Percentiles rank a stretch among this genome's conserved stretches.
phyloP scores from a whole-genome alignment of 1,284 basidiomycete species.

The Malassezia equina region DNA sequence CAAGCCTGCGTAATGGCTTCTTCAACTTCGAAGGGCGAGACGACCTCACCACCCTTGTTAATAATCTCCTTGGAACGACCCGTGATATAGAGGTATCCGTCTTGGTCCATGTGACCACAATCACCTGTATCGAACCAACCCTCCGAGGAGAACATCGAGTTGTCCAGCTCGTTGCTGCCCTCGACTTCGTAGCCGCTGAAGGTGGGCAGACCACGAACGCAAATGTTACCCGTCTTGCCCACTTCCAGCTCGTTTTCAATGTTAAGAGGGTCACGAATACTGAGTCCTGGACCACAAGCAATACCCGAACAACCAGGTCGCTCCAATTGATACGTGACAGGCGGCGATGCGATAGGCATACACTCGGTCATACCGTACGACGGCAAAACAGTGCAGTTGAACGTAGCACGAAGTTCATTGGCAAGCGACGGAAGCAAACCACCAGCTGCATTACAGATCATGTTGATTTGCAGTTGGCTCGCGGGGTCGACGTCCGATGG shows the following conservation, averaged over 20 bases:
- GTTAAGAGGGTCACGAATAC: conserved; percentile 45
- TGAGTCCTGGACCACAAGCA: conserved; percentile 45
- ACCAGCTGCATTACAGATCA: conserved; percentile 48
- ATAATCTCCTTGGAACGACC: conserved; percentile 48
- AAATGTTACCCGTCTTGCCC: conserved; percentile 45
- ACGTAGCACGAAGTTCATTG: conserved; percentile 44
- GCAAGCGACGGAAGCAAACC: conserved; percentile 46
- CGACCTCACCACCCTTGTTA: conserved; percentile 48
- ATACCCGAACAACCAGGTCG: conserved; percentile 46
- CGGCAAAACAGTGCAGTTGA: conserved; percentile 42
- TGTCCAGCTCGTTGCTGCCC: conserved; percentile 37
- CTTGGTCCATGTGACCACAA: conserved; percentile 48
- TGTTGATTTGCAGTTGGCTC: conserved; percentile 38
- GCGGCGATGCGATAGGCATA: conserved; percentile 48
- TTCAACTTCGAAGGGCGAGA: conserved; percentile 48
- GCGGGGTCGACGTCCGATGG: conserved; percentile 36
- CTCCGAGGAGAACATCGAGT: conserved; percentile 42
- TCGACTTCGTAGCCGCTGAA: conserved; percentile 44
- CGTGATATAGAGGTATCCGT: conserved; percentile 47
- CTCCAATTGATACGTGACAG: conserved; percentile 45
- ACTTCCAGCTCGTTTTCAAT: conserved; percentile 39
- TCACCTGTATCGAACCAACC: conserved; percentile 48
- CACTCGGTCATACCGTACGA: conserved; percentile 49
- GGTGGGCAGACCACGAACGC: conserved; percentile 44
- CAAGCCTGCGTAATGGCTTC: conserved; percentile 46